These are phyloP conservation scores for Pezicula rhizophila DNA, from an alignment of 2,329 filamentous ascomycete genomes.

Conservation along the genomic window DNA sequence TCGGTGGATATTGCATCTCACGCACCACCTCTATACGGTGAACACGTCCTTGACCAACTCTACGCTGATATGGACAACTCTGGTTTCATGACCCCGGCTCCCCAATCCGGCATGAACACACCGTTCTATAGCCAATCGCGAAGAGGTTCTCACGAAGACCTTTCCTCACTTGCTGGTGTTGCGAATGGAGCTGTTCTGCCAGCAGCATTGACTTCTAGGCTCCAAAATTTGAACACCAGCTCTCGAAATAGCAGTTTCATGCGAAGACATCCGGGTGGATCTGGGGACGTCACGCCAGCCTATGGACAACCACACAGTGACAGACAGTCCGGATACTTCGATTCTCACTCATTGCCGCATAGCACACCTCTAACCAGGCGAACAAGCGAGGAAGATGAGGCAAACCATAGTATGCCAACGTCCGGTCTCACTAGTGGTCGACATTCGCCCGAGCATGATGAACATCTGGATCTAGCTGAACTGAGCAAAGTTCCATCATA, in stretches of 20 bases:
- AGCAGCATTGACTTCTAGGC: constrained; percentile 53
- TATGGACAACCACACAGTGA: constrained; percentile 13
- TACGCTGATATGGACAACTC: constrained; percentile 80
- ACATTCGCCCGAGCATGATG: constrained; percentile 50
- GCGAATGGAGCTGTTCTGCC: constrained; percentile 39
- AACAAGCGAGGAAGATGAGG: constrained; percentile 39
- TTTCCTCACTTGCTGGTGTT: constrained; percentile 51
- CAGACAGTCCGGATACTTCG: constrained; percentile 17
- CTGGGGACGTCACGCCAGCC: constrained; percentile 27
- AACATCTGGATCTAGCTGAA: constrained; percentile 54
- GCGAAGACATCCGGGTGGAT: constrained; percentile 21
- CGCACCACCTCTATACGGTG: constrained; percentile 87
- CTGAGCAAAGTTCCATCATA: constrained; percentile 74
- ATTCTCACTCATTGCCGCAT: constrained; percentile 17
- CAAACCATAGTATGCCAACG: constrained; percentile 31
- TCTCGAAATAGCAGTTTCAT: constrained; percentile 33
- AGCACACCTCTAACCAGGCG: constrained; percentile 36
- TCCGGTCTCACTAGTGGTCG: constrained; percentile 36
- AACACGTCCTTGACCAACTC: constrained; percentile 82
- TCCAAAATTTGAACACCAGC: constrained; percentile 63
- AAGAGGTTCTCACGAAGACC: constrained; percentile 74
- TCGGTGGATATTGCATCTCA: constrained; percentile 48
- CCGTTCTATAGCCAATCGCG: constrained; percentile 70
- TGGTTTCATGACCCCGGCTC: constrained; percentile 73
- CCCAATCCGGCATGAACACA: constrained; percentile 69